phyloP scores from a whole-genome alignment of 148 eudicot species.

The Silene latifolia region DNA sequence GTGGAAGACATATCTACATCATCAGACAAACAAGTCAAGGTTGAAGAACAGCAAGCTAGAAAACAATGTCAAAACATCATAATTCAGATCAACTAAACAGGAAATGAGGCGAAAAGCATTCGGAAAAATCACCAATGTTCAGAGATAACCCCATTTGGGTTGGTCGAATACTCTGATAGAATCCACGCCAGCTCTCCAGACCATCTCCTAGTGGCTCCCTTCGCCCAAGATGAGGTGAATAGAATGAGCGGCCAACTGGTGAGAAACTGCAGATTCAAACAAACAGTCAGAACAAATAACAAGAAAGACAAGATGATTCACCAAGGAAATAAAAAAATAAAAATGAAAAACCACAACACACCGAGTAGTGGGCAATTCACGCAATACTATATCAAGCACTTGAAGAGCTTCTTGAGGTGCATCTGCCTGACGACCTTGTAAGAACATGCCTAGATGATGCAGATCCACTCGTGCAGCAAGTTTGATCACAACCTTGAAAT shows the following conservation, averaged over 20 bases:
- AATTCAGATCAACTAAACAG: background rate
- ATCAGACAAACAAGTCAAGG: slow-evolving; percentile 3
- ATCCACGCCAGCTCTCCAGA: slow-evolving; percentile 80
- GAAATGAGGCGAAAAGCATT: background rate
- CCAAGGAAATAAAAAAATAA: background rate
- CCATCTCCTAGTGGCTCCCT: slow-evolving; percentile 69
- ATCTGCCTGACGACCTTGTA: slow-evolving; percentile 65
- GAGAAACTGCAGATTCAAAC: slow-evolving; percentile 34
- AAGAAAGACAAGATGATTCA: background rate
- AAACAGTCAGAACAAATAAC: background rate
- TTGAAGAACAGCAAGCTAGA: background rate
- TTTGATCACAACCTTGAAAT: slow-evolving; percentile 57
- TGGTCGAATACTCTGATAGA: slow-evolving; percentile 82
- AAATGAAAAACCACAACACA: slow-evolving; percentile 7
- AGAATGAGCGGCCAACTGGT: slow-evolving; percentile 74
- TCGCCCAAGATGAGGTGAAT: slow-evolving; percentile 57
- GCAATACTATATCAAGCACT: slow-evolving; percentile 69
- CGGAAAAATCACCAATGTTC: slow-evolving; percentile 49
- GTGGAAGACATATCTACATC: slow-evolving; percentile 73
- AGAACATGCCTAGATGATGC: slow-evolving; percentile 59
- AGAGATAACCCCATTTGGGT: slow-evolving; percentile 89
- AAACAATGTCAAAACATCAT: background rate
- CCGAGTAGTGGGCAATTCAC: slow-evolving; percentile 69
- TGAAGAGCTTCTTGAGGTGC: slow-evolving; percentile 81
- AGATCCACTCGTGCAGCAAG: slow-evolving; percentile 65